Base-by-base conservation (phyloP, 164 flowering plant genomes). In the Tetrastigma voinierianum region DNA sequence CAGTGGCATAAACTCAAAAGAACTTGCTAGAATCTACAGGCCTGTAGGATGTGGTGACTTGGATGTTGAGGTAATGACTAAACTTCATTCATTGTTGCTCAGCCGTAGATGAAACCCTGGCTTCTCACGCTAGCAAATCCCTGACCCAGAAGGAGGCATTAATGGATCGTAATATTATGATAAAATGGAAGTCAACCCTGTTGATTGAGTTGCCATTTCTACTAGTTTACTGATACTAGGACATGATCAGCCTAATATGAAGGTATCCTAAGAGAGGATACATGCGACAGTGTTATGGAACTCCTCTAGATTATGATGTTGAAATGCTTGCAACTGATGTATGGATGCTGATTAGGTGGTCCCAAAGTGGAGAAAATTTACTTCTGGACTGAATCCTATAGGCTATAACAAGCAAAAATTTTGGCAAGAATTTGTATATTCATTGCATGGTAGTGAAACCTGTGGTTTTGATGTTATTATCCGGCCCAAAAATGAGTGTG, bases 21-120 rank as follows among this genome's bases (percentile, higher is more conserved):
- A 96, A 69, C 95, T 96, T 76, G 95, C 98, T 70, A 85, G 83
- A 73, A 96, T 32, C 80, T 96, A 53, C 87, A 83, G 46, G 80
- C 90, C n/a, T 55, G 96, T 93, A 48, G 98, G 98, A 2, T 96
- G 99, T 84, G 99, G 99, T 76, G 98, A 96, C 74, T 86, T 93
- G 84, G 99, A 96, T 85, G 84, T 93, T 78, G 99, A 96, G 73
- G 98, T 96, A 83, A 66, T 43, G 18, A 61, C 46, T 51, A 17
- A 46, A 48, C 54, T 59, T 52, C 18, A 24, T 4, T 11, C 45
- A 13, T 55, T 51, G n/a, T 19, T 32, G 47, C 55, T 66, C 46
- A 19, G 23, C 2, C 25, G 21, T 19, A 12, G 55, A 54, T 18
- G 18, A 64, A 17, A 13, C 14, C 51, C 15, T 15, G 16, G 21